Conservation (phyloP, 2,329 filamentous ascomycete species). For the Mycosphaerella sp. region DNA sequence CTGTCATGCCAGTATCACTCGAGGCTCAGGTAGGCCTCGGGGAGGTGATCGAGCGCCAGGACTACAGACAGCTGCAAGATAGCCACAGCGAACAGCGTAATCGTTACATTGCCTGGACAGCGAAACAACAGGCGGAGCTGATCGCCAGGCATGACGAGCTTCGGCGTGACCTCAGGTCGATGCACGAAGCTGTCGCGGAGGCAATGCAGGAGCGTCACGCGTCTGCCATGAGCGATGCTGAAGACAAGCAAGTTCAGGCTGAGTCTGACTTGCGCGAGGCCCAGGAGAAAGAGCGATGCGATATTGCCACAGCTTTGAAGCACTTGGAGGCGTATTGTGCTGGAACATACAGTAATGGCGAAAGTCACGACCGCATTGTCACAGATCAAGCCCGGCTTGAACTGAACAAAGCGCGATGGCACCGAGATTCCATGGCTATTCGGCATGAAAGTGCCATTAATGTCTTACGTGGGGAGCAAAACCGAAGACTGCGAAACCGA, state of each 20-base stretch:
- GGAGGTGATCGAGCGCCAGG: conserved; percentile 22
- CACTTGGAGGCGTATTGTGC: conserved; percentile 46
- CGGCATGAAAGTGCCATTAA: conserved; percentile 44
- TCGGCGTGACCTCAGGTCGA: conserved; percentile 15
- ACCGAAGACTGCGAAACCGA: conserved; percentile 35
- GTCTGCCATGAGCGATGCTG: conserved; percentile 37
- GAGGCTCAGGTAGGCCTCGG: conserved; percentile 20
- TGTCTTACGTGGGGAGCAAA: conserved; percentile 43
- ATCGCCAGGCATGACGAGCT: conserved; percentile 19
- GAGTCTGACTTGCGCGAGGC: conserved; percentile 40
- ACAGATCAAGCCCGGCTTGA: conserved; percentile 42
- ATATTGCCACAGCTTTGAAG: conserved; percentile 42
- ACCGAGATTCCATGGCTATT: conserved; percentile 37
- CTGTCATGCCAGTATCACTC: conserved; percentile 8
- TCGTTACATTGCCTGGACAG: conserved; percentile 28
- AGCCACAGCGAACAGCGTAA: conserved; percentile 30
- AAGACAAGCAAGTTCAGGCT: conserved; percentile 41
- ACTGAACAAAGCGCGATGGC: conserved; percentile 38
- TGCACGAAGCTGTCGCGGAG: conserved; percentile 23
- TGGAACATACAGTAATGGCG: conserved; percentile 32
- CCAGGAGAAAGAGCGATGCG: conserved; percentile 40
- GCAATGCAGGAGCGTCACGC: conserved; percentile 34
- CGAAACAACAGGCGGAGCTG: conserved; percentile 22
- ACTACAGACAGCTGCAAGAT: conserved; percentile 25
- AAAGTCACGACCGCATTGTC: conserved; percentile 34